Conservation (phyloP, 2,329 filamentous ascomycete species). For the Cadophora sp. region DNA sequence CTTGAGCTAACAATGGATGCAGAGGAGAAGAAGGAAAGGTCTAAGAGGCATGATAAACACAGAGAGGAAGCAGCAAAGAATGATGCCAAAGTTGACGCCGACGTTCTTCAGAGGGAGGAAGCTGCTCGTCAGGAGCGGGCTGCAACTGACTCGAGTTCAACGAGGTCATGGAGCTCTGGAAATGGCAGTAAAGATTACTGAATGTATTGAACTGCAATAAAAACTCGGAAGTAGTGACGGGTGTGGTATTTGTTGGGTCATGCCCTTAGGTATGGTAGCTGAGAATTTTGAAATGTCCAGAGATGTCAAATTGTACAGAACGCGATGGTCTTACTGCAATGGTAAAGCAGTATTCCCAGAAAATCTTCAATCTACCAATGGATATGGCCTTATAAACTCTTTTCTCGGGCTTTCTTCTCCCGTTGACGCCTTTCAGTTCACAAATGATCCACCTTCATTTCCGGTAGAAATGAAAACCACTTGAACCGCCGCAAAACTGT, state of each 20-base stretch:
- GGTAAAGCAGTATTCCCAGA: too few species aligned
- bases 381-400: too few species aligned
- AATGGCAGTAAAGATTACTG: constrained; percentile 3
- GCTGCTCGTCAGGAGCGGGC: constrained; percentile 7
- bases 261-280: too few species aligned
- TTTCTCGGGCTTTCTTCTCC: neutral
- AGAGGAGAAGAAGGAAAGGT: constrained; percentile 12
- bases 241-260: too few species aligned
- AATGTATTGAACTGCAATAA: too few species aligned
- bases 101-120: constrained; percentile 22
- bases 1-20: neutral
- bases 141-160: neutral
- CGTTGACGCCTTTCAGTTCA: neutral
- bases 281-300: too few species aligned
- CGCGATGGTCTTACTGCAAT: too few species aligned
- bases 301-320: too few species aligned
- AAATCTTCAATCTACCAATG: too few species aligned
- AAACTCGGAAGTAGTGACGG: too few species aligned
- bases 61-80: constrained; percentile 19
- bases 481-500: constrained; percentile 27
- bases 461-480: constrained; percentile 25
- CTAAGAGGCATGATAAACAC: constrained; percentile 15
- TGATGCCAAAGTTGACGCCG: constrained; percentile 24
- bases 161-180: constrained; percentile 1
- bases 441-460: neutral